These are phyloP conservation scores for Anthracocystis panici-leucophaei DNA, from an alignment of 1,284 basidiomycete genomes.

Conservation along the genomic window DNA sequence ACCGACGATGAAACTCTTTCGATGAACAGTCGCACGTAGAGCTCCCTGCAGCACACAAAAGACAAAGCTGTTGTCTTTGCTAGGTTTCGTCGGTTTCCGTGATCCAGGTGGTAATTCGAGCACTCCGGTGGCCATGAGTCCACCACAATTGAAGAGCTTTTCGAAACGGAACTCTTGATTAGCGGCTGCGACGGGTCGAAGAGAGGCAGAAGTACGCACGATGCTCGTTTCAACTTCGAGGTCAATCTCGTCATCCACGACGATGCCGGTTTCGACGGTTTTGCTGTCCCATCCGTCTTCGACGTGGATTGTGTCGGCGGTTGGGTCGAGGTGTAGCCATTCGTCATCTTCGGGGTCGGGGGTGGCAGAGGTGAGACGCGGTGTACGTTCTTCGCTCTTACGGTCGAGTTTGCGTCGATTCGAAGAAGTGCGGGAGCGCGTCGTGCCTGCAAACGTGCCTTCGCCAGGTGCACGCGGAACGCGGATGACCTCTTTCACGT, in stretches of 20 bases:
- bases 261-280: constrained; percentile 78
- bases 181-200: constrained; percentile 67
- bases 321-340: constrained; percentile 72
- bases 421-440: constrained; percentile 2
- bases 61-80: constrained; percentile 95
- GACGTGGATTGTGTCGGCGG: constrained; percentile 48
- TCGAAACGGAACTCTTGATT: constrained; percentile 84
- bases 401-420: constrained; percentile 21
- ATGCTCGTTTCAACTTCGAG: constrained; percentile 75
- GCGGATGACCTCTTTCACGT: constrained; percentile 82
- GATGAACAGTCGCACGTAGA: constrained; percentile 84
- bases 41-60: constrained; percentile 75
- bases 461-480: constrained; percentile 77
- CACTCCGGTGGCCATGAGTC: constrained; percentile 90
- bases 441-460: constrained; percentile 66
- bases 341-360: constrained; percentile 59
- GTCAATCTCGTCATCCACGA: constrained; percentile 78
- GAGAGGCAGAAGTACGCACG: constrained; percentile 29
- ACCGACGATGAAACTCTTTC: constrained; percentile 81
- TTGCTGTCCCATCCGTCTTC: constrained; percentile 86
- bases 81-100: constrained; percentile 85
- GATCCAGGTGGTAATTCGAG: constrained; percentile 82
- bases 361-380: constrained; percentile 64
- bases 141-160: constrained; percentile 92
- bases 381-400: constrained; percentile 56